Percentiles rank a stretch among this genome's conserved stretches.
These are phyloP conservation scores for Nepenthes mirabilis DNA, from an alignment of 148 eudicot genomes.

Conservation along the genomic window DNA sequence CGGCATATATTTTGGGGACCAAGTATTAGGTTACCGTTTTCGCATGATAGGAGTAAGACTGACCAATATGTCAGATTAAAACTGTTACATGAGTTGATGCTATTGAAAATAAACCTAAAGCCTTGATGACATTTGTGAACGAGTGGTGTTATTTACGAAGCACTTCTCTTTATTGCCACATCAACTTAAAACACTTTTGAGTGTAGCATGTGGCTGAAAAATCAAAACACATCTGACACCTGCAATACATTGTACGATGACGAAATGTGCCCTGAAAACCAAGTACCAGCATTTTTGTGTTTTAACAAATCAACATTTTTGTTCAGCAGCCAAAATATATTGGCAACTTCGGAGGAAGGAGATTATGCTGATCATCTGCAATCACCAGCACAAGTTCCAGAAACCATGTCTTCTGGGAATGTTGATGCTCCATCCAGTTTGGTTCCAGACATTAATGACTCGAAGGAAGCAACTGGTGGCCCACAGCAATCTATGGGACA, in stretches of 20 bases:
- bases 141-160: too few relatives aligned
- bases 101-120: too few relatives aligned
- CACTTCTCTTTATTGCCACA: too few relatives aligned
- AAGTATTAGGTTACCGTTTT: too few relatives aligned
- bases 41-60: too few relatives aligned
- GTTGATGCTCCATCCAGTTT: slow-evolving; percentile 31
- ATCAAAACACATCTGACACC: too few relatives aligned
- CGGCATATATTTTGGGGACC: too few relatives aligned
- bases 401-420: slow-evolving; percentile 25
- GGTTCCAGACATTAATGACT: slow-evolving; percentile 27
- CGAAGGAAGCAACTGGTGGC: slow-evolving; percentile 40
- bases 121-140: too few relatives aligned
- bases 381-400: slow-evolving; percentile 27
- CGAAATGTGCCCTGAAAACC: background rate
- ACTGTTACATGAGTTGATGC: too few relatives aligned
- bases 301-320: background rate
- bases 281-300: background rate
- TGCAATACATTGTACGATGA: background rate
- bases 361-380: slow-evolving; percentile 30
- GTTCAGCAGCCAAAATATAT: slow-evolving; percentile 34
- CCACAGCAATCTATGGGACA: slow-evolving; percentile 34
- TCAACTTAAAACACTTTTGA: too few relatives aligned
- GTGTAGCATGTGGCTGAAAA: too few relatives aligned
- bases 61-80: too few relatives aligned
- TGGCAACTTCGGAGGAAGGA: slow-evolving; percentile 34